Percentiles rank a stretch among this genome's conserved stretches.
phyloP scores from a whole-genome alignment of 805 yeast species.

The Debaryomyces tyrocola region DNA sequence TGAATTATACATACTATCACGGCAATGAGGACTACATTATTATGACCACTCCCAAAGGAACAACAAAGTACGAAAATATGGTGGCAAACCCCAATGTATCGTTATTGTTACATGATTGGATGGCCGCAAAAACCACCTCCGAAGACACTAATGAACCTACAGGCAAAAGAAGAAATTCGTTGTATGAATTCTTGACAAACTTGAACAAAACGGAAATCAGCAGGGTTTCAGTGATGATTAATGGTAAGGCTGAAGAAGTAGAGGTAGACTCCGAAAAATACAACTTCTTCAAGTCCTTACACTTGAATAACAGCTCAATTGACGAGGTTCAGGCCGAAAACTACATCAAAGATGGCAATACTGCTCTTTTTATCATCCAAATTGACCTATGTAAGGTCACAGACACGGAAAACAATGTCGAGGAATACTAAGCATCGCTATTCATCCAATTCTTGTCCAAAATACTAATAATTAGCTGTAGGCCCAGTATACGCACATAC shows the following conservation, averaged over 20 bases:
- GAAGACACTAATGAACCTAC: conserved; percentile 4
- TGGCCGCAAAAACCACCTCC: conserved; percentile 51
- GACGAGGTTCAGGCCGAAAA: conserved; percentile 64
- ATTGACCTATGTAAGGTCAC: conserved; percentile 74
- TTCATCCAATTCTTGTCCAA: background rate
- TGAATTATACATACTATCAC: conserved; percentile 77
- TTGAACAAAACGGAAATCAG: conserved; percentile 79
- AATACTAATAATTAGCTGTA: background rate
- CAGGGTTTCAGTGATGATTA: conserved; percentile 77
- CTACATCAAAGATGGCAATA: conserved; percentile 52
- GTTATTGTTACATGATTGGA: conserved; percentile 88
- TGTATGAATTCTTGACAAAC: conserved; percentile 60
- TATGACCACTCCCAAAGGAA: conserved; percentile 67
- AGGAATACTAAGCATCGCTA: conserved; percentile 21
- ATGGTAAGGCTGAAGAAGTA: conserved; percentile 58
- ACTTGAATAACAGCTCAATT: conserved; percentile 62
- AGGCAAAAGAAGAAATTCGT: conserved; percentile 23
- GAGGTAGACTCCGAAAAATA: conserved; percentile 46
- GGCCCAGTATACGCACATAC: too few relatives aligned
- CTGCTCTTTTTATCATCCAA: conserved; percentile 64
- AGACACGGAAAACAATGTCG: conserved; percentile 67
- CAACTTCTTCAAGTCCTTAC: conserved; percentile 59
- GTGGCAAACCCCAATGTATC: conserved; percentile 74
- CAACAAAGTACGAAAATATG: conserved; percentile 76
- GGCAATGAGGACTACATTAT: conserved; percentile 54